Percentiles rank a stretch among this genome's conserved stretches.
These are phyloP conservation scores for Cryptosporidium bovis DNA, from an alignment of 169 alveolate species.

Conservation along the genomic window DNA sequence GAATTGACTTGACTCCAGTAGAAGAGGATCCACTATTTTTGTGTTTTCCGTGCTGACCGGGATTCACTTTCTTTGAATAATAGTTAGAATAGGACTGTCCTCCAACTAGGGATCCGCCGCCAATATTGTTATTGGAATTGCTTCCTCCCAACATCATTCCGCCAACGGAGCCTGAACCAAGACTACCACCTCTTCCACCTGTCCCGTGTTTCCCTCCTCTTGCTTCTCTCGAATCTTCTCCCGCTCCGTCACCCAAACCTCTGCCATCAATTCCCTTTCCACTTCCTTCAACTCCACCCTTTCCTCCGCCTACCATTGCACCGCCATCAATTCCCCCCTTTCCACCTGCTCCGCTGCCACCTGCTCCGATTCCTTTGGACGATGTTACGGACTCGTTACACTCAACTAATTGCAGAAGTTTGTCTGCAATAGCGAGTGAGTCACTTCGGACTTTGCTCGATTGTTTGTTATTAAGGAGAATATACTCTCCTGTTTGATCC, in stretches of 20 bases:
- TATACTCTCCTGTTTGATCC: conserved; percentile 90
- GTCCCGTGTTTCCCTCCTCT: neutral
- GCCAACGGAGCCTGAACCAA: conserved; percentile 3
- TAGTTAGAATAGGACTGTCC: conserved; percentile 15
- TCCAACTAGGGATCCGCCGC: neutral
- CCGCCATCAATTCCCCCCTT: neutral
- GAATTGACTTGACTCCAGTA: conserved; percentile 27
- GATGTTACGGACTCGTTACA: conserved; percentile 56
- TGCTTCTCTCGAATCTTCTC: too few relatives aligned
- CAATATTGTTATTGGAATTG: neutral
- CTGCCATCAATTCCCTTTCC: neutral
- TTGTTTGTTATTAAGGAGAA: conserved; percentile 88
- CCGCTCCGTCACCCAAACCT: too few relatives aligned
- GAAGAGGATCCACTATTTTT: conserved; percentile 3
- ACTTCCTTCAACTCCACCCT: neutral
- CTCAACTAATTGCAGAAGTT: conserved; percentile 39
- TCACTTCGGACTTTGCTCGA: conserved; percentile 89
- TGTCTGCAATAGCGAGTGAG: conserved; percentile 85
- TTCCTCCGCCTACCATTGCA: neutral
- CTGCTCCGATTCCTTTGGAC: conserved; percentile 20
- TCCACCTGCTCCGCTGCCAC: conserved; percentile 24
- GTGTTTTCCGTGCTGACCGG: conserved; percentile 34
- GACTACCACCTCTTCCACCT: neutral
- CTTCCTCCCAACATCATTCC: neutral
- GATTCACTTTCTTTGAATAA: conserved; percentile 26